Base-by-base conservation (phyloP, 2,329 filamentous ascomycete species). In the Penicillium sumatraense region DNA sequence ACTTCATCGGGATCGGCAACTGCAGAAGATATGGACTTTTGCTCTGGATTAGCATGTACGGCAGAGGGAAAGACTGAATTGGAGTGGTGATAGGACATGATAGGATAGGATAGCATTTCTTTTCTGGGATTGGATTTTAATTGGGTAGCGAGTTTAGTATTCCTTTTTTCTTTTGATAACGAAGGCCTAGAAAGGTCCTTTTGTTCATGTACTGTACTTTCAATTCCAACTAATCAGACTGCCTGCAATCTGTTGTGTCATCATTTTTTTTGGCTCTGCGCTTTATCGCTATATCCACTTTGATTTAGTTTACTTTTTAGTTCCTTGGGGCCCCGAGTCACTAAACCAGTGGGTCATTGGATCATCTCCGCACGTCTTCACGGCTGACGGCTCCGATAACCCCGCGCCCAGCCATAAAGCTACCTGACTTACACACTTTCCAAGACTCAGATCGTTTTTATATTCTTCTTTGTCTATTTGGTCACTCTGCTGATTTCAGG, bases 1-100 rank as follows among this genome's bases (percentile, higher is more conserved):
- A 62, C 61, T 9, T 51, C 58, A 27, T 56, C 53, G 7, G 68
- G 67, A 6, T 35, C 54, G 3, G 56, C 58, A 11, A 71, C 62
- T 40, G 53, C 61, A 36, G 63, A 73, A 29, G 71, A 73, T 50
- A 48, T 68, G 23, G 59, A 60, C 5, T 68, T 72, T 51, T 71
- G 68, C 48, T 60, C 63, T 8, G 62, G 57, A 20, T 42, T 70
- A 49, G 58, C 57, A 24, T 58, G 55, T 26, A 54, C 54, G 11
- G 26, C 36, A 23, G 53, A 57, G 8, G 51, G 51, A 1, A 52
- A 50, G 33, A 21, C 52, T 23, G 47, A 58, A 16, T 27, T 63
- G 14, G 59, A 60, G 14, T 63, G 61, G 59, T 62, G 60, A 41
- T 18, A 5, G 16, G n/a, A n/a, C n/a, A n/a, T 11, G 38, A 31